phyloP scores from a whole-genome alignment of 2,329 filamentous ascomycete genomes.

The Calonectria henricotiae region DNA sequence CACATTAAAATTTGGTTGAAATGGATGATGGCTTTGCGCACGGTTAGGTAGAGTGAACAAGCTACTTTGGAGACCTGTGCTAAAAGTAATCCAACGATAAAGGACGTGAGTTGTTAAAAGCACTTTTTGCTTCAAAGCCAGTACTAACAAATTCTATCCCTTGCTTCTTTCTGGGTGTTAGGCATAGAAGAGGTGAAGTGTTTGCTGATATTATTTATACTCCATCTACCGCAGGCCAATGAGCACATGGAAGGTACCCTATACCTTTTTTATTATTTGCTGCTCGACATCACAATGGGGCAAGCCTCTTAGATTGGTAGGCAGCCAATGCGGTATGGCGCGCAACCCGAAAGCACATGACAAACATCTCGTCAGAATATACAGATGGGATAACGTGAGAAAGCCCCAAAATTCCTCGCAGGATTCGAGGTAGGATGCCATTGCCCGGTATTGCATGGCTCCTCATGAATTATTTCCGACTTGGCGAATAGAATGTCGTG shows the following conservation, averaged over 20 bases:
- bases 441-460: not conserved
- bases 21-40: not conserved
- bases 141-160: no score
- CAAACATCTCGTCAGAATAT: conserved; percentile 15
- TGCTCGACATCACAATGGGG: not conserved
- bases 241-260: not conserved
- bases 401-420: not conserved
- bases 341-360: not conserved
- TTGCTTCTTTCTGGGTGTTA: not conserved
- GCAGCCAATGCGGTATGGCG: not conserved
- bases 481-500: not conserved
- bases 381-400: conserved; percentile 4
- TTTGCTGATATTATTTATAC: not conserved
- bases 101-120: not conserved
- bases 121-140: not conserved
- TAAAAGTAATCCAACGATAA: not conserved
- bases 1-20: not conserved
- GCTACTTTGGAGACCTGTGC: not conserved
- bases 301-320: not conserved
- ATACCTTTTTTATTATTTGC: not conserved
- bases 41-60: not conserved
- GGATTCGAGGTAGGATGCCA: not conserved
- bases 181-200: not conserved
- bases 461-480: not conserved
- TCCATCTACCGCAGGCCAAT: not conserved